Conservation (phyloP, 768 basidiomycete species). For the Harrya chromipes region DNA sequence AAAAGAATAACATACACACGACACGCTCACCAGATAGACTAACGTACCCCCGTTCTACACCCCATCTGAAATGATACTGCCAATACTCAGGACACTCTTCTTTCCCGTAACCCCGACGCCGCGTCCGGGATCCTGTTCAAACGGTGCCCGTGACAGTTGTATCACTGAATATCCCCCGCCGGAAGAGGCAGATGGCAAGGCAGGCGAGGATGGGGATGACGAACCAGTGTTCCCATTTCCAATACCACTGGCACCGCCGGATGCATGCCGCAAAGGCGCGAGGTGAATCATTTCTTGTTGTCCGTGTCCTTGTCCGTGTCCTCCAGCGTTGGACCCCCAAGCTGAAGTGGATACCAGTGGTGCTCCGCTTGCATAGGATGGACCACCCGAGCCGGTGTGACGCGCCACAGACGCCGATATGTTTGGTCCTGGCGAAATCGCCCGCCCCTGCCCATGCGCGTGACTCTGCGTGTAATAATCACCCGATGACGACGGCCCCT, state of each 20-base stretch:
- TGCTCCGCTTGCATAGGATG: slow-evolving; percentile 7
- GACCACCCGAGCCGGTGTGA: slow-evolving; percentile 8
- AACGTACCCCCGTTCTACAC: slow-evolving; percentile 8
- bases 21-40: background rate
- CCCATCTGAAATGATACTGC: slow-evolving; percentile 62
- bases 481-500: slow-evolving; percentile 18
- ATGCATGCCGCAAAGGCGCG: slow-evolving; percentile 30
- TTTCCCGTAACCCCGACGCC: slow-evolving; percentile 35
- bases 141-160: slow-evolving; percentile 31
- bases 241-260: slow-evolving; percentile 2
- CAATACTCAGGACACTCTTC: slow-evolving; percentile 68
- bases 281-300: slow-evolving; percentile 36
- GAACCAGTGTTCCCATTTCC: slow-evolving; percentile 14
- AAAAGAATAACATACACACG: slow-evolving; percentile 3
- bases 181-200: slow-evolving; percentile 17
- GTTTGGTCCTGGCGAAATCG: slow-evolving; percentile 19
- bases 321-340: slow-evolving; percentile 18
- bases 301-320: slow-evolving; percentile 15
- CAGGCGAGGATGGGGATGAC: slow-evolving; percentile 29
- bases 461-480: slow-evolving; percentile 25
- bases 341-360: slow-evolving; percentile 4
- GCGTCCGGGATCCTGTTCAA: slow-evolving; percentile 30
- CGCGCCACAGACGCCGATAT: slow-evolving; percentile 13
- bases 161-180: slow-evolving; percentile 25
- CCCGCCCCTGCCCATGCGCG: slow-evolving; percentile 14